Percentiles rank a stretch among this genome's conserved stretches.
Conservation (phyloP, 495 filamentous ascomycete genomes). For the Xylaria flabelliformis region DNA sequence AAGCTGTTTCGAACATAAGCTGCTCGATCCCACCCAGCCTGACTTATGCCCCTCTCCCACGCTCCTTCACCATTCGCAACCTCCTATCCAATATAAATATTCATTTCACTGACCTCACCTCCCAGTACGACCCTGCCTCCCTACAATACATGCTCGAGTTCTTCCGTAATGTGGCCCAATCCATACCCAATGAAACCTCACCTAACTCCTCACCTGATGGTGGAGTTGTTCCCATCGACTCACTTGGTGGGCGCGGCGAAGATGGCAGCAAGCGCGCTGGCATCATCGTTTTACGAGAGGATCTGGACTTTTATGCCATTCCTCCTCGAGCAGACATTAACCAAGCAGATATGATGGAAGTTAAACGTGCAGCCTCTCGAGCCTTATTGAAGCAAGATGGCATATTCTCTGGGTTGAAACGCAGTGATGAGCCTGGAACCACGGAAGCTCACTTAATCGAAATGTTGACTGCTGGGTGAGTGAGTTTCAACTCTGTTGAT, state of each 20-base stretch:
- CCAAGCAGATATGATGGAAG: constrained; percentile 90
- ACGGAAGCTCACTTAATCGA: constrained; percentile 99
- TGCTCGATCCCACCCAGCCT: constrained; percentile 34
- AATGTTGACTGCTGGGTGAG: constrained; percentile 98
- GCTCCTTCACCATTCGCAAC: constrained; percentile 42
- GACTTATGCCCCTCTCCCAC: constrained; percentile 32
- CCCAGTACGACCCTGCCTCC: constrained; percentile 93
- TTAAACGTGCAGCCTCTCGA: constrained; percentile 91
- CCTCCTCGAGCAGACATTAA: constrained; percentile 86
- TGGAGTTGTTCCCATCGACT: constrained; percentile 67
- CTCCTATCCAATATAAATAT: constrained; percentile 55
- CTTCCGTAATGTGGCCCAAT: constrained; percentile 93
- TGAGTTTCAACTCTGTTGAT: constrained; percentile 25
- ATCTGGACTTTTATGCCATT: constrained; percentile 97
- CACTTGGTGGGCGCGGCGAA: constrained; percentile 50
- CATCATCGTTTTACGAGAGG: constrained; percentile 96
- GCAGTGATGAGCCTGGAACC: constrained; percentile 93
- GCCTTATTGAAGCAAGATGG: constrained; percentile 89
- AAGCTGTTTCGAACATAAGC: constrained; percentile 29
- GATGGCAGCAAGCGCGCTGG: constrained; percentile 77
- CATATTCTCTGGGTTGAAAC: constrained; percentile 93
- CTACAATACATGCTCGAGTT: constrained; percentile 99
- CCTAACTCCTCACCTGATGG: constrained; percentile 64
- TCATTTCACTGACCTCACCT: constrained; percentile 62
- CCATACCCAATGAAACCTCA: constrained; percentile 77